phyloP scores from a whole-genome alignment of 2,329 filamentous ascomycete species.

The Trichoderma atrobrunneum region DNA sequence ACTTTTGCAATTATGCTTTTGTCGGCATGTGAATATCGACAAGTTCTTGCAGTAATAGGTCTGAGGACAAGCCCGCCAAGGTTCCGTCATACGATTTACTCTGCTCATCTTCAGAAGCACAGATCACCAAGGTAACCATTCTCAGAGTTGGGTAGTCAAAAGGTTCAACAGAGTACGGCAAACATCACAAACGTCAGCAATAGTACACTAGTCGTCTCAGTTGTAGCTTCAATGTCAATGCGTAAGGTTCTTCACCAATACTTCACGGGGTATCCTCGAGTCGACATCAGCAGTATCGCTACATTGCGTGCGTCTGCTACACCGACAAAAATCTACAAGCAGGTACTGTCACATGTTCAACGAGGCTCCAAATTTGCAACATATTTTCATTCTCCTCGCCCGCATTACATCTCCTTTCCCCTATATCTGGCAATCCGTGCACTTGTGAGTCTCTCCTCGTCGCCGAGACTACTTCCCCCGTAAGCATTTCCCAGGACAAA shows the following conservation, averaged over 20 bases:
- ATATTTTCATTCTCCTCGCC: background rate
- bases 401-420: background rate
- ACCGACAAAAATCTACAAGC: background rate
- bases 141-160: background rate
- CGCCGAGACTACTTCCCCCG: constrained; percentile 4
- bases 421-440: background rate
- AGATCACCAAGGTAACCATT: background rate
- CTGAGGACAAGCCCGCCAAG: background rate
- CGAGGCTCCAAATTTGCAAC: background rate
- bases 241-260: background rate
- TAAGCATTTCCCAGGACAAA: background rate
- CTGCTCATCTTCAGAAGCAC: background rate
- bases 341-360: background rate
- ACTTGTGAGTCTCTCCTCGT: constrained; percentile 1
- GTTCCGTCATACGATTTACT: background rate
- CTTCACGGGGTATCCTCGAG: background rate
- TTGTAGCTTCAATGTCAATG: background rate
- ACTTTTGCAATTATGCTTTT: background rate
- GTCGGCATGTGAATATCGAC: background rate
- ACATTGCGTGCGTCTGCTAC: too few species aligned
- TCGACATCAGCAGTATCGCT: background rate
- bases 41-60: background rate
- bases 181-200: background rate
- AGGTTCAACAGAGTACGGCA: background rate
- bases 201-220: background rate